phyloP scores from a whole-genome alignment of 2,329 filamentous ascomycete species.

The Clarireedia paspali region DNA sequence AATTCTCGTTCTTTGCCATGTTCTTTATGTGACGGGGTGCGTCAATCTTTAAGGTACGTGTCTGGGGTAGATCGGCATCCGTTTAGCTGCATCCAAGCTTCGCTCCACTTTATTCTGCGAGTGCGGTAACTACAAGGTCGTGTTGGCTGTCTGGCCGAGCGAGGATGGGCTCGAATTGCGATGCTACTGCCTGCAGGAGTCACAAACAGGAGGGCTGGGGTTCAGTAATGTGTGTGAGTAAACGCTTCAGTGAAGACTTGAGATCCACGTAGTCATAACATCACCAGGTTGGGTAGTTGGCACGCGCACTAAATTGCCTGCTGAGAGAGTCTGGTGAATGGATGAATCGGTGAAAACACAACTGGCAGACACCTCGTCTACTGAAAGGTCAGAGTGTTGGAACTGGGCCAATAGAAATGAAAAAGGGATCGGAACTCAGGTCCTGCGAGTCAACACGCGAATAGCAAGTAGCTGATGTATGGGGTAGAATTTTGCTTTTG shows the following conservation, averaged over 20 bases:
- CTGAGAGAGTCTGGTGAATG: conserved; percentile 8
- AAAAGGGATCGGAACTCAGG: neutral
- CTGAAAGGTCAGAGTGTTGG: neutral
- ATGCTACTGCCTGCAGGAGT: neutral
- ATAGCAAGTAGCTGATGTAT: too few species aligned
- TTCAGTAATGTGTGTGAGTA: too few species aligned
- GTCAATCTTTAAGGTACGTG: neutral
- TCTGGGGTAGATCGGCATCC: neutral
- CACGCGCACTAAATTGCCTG: neutral
- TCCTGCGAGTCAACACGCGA: too few species aligned
- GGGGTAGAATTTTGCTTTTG: too few species aligned
- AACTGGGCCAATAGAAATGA: neutral
- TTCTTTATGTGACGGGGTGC: neutral
- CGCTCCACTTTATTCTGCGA: neutral
- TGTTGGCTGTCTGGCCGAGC: neutral
- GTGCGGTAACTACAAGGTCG: neutral
- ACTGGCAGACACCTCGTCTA: neutral
- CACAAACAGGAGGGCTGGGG: neutral
- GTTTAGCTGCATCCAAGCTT: neutral
- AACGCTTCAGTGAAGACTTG: neutral
- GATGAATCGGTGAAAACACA: neutral
- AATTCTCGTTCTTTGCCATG: conserved; percentile 14
- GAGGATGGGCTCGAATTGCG: neutral
- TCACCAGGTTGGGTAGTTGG: conserved; percentile 6
- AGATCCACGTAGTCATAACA: neutral